Base-by-base conservation (phyloP, 2,329 filamentous ascomycete species). In the Monosporascus sp. region DNA sequence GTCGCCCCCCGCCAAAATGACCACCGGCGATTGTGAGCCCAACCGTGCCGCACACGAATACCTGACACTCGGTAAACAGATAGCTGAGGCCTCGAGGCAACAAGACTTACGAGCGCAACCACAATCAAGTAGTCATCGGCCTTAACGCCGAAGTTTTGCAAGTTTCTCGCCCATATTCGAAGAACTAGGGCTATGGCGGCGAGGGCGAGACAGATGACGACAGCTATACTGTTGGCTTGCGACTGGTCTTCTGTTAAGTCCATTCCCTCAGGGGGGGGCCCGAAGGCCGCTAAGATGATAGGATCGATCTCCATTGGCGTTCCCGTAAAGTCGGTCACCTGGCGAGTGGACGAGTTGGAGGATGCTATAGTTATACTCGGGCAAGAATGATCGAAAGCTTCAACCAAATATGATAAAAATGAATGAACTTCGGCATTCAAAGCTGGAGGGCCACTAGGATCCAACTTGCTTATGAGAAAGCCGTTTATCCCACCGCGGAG, bases 71-170 rank as follows among this genome's bases (percentile, higher is more conserved):
- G 31, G 31, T 41, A n/a, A 20, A 17, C 17, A 41, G 17, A 20
- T 18, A 18, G 17, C 18, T 41, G 18, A 20, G 18, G 17, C 17
- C 18, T 41, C 2, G 43, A 31, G 22, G n/a, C 11, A 46, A n/a
- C 15, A 38, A 15, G n/a, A 51, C 62, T 22, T 55, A 64, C 62
- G 38, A 64, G 51, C 9, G 59, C 60, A 35, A 60, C 40, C n/a
- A 62, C 15, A 54, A 64, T 63, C 46, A 63, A 51, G 37, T 53
- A 62, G 48, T 64, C 61, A 31, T 64, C 62, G 46, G 57, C 54
- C 56, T 57, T 57, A 56, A 62, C 58, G 51, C 56, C 59, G 51
- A 60, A 58, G 9, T 55, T 55, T 26, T 62, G 60, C 38, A 60
- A 52, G 24, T 58, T 58, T 28, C 57, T 51, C 22, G 61, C 55